Evolutionary conservation across 139 green algal genomes (phyloP), one percentile per base, ranked within the genome.

Genomic region (Medakamo hakoo): DNA sequence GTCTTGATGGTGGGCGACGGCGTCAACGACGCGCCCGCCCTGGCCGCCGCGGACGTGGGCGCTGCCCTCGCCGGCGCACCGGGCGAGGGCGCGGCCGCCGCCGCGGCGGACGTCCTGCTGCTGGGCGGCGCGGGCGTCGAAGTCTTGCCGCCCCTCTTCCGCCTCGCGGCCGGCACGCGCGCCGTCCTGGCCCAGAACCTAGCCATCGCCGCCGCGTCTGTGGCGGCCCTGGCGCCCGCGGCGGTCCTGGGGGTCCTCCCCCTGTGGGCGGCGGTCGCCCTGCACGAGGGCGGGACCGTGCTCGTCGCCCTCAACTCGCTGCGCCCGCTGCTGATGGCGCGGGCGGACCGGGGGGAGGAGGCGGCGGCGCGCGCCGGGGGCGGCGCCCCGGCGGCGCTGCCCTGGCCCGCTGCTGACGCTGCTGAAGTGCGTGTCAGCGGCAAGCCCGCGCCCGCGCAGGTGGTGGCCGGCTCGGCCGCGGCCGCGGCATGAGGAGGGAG

Each of bases 231-330:
- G 29, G 81, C 82, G 5, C 52, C 89, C 31, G 86, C 88, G 2
- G 84, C 82, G 4, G 56, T 94, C 30, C 64, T 82, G 18, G 90
- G 90, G 27, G 62, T 80, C n/a, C 74, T 97, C 56, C 90, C 90
- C 0, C 73, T 97, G 55, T 94, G 87, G 84, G 57, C 88, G 56
- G 86, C 87, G 21, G 88, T 97, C 23, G 67, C 84, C 23, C 63
- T 95, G 57, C 90, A 97, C 71, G 90, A 97, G 73, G 90, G 88
- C 24, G 80, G 73, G 58, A 95, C 90, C 0, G 58, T 97, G 65
- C 64, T 91, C 21, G 89, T 95, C 21, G 88, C 85, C 2, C 68
- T 93, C 63, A 96, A 94, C 77, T 88, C 76, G 21, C 69, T 93
- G 62, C 70, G 84, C 4, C 75, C 90, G 66, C 78, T 95, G 63